Evolutionary conservation across 129 eudicot genomes (phyloP).

Genomic region (Centaurea solstitialis): DNA sequence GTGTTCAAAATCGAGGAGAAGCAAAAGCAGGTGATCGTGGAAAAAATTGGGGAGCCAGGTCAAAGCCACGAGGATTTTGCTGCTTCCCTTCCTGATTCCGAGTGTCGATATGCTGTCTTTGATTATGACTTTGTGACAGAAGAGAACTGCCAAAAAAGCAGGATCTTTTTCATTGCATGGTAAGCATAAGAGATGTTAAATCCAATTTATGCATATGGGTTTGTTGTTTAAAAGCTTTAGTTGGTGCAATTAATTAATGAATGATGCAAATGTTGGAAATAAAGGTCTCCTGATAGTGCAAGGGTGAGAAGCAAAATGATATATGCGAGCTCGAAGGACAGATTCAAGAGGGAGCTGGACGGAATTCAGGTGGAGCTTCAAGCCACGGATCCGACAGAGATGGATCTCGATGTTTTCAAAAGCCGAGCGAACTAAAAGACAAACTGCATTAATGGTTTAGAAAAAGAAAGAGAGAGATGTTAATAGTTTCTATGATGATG

Average conservation of each 20-base stretch:
- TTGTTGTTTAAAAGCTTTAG: neutral
- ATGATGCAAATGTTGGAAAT: neutral
- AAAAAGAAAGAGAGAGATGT: slow-evolving; percentile 41
- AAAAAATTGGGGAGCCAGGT: slow-evolving; percentile 67
- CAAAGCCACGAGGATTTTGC: slow-evolving; percentile 58
- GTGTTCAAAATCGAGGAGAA: slow-evolving; percentile 67
- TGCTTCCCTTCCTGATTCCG: slow-evolving; percentile 63
- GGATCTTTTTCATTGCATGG: slow-evolving; percentile 75
- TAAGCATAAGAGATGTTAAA: slow-evolving; percentile 22
- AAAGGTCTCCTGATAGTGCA: slow-evolving; percentile 67
- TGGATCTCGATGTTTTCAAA: slow-evolving; percentile 63
- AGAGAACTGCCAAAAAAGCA: slow-evolving; percentile 68
- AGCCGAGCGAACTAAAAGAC: slow-evolving; percentile 44
- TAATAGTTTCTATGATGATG: slow-evolving; percentile 38
- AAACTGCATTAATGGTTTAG: neutral
- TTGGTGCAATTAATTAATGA: neutral
- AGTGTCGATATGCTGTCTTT: slow-evolving; percentile 70
- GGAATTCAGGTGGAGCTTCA: slow-evolving; percentile 78
- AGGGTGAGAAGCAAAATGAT: slow-evolving; percentile 80
- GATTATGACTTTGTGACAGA: slow-evolving; percentile 64
- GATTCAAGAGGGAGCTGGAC: slow-evolving; percentile 73
- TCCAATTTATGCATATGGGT: neutral
- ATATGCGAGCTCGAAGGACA: slow-evolving; percentile 74
- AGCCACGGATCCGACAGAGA: slow-evolving; percentile 77
- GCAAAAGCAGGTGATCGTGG: slow-evolving; percentile 63